Conservation (phyloP, 805 yeast genomes). For the Cyberlindnera mycetangii region DNA sequence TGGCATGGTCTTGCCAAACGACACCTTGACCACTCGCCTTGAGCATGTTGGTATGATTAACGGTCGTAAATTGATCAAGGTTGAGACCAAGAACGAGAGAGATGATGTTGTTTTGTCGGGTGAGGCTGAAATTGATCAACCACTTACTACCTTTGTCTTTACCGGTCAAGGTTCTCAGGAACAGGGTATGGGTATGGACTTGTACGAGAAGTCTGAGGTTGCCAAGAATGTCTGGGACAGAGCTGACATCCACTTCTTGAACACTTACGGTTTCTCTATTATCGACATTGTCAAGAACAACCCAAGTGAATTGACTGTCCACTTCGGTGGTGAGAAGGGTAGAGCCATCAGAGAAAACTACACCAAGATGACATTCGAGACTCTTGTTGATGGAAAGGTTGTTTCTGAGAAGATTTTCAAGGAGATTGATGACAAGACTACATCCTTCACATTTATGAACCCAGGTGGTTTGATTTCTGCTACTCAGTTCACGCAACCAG, state of each 20-base stretch:
- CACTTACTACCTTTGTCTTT: constrained; percentile 92
- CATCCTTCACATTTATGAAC: constrained; percentile 83
- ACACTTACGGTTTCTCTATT: constrained; percentile 95
- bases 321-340: constrained; percentile 98
- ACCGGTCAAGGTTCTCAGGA: constrained; percentile 99
- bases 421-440: constrained; percentile 76
- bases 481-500: constrained; percentile 99
- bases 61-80: constrained; percentile 95
- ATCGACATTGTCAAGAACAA: constrained; percentile 92
- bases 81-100: constrained; percentile 81
- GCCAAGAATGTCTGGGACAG: constrained; percentile 97
- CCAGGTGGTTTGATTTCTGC: constrained; percentile 96
- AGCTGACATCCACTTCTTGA: constrained; percentile 90
- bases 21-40: constrained; percentile 77
- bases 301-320: constrained; percentile 92
- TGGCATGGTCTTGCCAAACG: constrained; percentile 98
- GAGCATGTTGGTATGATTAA: constrained; percentile 99
- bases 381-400: constrained; percentile 79
- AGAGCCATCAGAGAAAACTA: constrained; percentile 92
- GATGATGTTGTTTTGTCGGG: constrained; percentile 83
- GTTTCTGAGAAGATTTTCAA: constrained; percentile 94
- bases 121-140: constrained; percentile 99
- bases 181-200: constrained; percentile 99
- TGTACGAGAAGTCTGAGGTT: constrained; percentile 84
- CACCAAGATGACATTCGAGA: constrained; percentile 96